Base-by-base conservation (phyloP, 2,329 filamentous ascomycete species). In the Grosmannia serpens region DNA sequence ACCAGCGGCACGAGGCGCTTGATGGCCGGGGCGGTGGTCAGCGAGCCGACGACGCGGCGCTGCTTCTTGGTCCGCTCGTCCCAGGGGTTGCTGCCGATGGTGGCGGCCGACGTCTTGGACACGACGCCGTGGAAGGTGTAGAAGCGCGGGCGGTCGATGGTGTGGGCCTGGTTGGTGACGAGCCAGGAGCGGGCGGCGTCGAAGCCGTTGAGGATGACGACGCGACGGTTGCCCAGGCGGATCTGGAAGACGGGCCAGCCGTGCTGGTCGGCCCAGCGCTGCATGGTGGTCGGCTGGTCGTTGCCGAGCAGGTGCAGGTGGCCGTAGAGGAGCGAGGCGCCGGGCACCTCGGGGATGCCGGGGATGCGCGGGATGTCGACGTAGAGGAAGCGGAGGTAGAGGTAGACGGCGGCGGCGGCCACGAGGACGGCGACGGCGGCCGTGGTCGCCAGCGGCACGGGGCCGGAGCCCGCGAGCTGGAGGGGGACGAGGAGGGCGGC, bases 61-160 rank as follows among this genome's bases (percentile, higher is more conserved):
- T 56, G 57, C 33, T 55, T 56, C 47, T 59, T 59, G 17, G 53
- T 55, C 15, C 47, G 46, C 17, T 56, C 53, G 31, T 55, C 46
- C 57, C 57, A 59, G 1, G 57, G 57, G 44, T 22, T 55, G 17
- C 46, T 55, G 24, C 57, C 57, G 15, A 59, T 59, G 1, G 57
- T 59, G 3, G 53, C 31, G 20, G 53, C 57, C n/a, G 44, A 52
- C 1, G 57, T 55, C 11, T 27, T 22, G 10, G 57, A 59, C 9
- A 59, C 53, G 24, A 59, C 57, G 10, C 53, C 44, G 53, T 59
- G 57, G 13, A 59, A 59, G 26, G 57, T 59, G 53, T 59, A 54
- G 35, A 59, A 59, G 31, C 53, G 44, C 11, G 57, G 57, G 1
- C 57, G 57, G 44, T 55, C 53, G 1, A 59, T 17, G 26, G 53